Evolutionary conservation across 352 stramenopile species (phyloP).

Genomic region (Phytophthora megakarya): DNA sequence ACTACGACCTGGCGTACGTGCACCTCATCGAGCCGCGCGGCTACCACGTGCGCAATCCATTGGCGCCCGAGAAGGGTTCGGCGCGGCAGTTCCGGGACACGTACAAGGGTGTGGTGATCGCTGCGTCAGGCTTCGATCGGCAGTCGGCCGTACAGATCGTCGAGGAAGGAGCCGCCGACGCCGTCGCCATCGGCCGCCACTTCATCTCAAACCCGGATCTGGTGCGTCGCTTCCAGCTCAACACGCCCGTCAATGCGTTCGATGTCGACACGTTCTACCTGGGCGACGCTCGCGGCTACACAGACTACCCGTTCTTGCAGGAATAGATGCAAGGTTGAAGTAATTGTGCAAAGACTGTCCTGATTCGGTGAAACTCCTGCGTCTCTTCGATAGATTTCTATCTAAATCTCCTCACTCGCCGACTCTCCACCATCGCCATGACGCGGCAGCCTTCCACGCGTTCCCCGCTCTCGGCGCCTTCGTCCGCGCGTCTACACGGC

Average conservation of each 20-base stretch:
- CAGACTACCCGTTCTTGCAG: conserved; percentile 51
- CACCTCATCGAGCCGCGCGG: conserved; percentile 64
- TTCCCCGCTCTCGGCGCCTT: conserved; percentile 29
- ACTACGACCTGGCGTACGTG: conserved; percentile 61
- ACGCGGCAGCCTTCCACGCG: conserved; percentile 21
- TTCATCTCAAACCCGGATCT: conserved; percentile 85
- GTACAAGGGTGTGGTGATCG: conserved; percentile 70
- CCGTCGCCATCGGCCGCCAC: conserved; percentile 66
- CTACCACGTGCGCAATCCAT: conserved; percentile 45
- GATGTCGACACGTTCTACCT: conserved; percentile 57
- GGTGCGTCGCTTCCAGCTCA: conserved; percentile 53
- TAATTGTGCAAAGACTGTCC: not conserved
- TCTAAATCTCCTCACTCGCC: conserved; percentile 36
- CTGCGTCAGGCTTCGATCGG: conserved; percentile 59
- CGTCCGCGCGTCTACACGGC: conserved; percentile 9
- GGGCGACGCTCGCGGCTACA: conserved; percentile 54
- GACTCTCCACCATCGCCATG: conserved; percentile 27
- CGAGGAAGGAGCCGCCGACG: conserved; percentile 54
- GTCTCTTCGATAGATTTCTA: conserved; percentile 22
- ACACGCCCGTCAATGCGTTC: conserved; percentile 49
- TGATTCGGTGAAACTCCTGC: conserved; percentile 8
- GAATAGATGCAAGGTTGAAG: conserved; percentile 17
- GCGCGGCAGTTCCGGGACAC: conserved; percentile 52
- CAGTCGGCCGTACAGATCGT: conserved; percentile 55
- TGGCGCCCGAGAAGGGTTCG: conserved; percentile 49